A percentile compares a stretch with the other conserved stretches of the same genome.
These are phyloP conservation scores for Cryptococcus maquisensis DNA, from an alignment of 1,284 basidiomycete genomes.

Conservation along the genomic window DNA sequence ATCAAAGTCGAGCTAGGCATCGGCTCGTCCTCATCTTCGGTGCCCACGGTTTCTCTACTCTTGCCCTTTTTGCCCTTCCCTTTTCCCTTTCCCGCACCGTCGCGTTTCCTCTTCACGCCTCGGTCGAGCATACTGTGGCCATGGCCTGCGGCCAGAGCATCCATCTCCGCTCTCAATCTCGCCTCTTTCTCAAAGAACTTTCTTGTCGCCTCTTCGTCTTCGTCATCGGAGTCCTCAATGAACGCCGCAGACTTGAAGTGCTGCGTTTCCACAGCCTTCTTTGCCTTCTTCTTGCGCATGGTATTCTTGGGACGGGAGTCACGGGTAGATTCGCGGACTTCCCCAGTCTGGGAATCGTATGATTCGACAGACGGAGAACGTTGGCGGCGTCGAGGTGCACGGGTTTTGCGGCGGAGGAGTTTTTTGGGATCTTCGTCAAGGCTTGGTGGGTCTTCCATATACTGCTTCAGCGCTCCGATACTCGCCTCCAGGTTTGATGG, in stretches of 20 bases:
- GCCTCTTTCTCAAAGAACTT: slow-evolving; percentile 74
- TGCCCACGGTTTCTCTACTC: no score
- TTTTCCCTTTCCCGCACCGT: no score
- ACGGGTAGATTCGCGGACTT: not conserved
- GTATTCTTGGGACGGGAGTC: not conserved
- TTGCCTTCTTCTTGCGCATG: slow-evolving; percentile 64
- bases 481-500: slow-evolving; percentile 28
- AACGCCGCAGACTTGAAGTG: slow-evolving; percentile 82
- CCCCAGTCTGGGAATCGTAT: slow-evolving; percentile 61
- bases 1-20: no score
- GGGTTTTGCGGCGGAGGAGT: slow-evolving; percentile 21
- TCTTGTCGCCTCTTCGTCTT: slow-evolving; percentile 51
- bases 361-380: not conserved
- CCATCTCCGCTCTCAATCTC: slow-evolving; percentile 54
- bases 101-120: no score
- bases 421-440: slow-evolving; percentile 31
- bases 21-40: no score
- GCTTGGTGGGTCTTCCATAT: slow-evolving; percentile 23
- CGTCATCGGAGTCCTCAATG: slow-evolving; percentile 78
- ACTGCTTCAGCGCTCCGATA: slow-evolving; percentile 34
- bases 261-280: slow-evolving; percentile 57
- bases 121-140: slow-evolving; percentile 3
- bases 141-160: slow-evolving; percentile 52
- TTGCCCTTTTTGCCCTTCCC: slow-evolving; percentile 42
- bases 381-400: slow-evolving; percentile 1